phyloP scores from a whole-genome alignment of 169 alveolate genomes.

The Theileria parva region DNA sequence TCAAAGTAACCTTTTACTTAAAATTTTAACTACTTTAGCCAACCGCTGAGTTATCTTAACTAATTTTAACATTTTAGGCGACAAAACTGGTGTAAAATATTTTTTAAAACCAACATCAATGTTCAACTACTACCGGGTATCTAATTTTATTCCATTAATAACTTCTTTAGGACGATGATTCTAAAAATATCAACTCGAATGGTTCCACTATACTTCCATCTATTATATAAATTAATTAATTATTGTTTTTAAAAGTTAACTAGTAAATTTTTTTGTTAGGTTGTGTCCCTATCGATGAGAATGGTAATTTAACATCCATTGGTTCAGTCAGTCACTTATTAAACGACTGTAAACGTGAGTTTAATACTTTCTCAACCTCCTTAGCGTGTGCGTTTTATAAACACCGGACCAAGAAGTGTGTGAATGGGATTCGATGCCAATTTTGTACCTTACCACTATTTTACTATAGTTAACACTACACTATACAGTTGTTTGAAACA shows the following conservation, averaged over 20 bases:
- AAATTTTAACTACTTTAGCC: neutral
- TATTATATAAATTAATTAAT: no score
- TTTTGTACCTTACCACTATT: neutral
- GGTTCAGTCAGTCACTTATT: constrained; percentile 17
- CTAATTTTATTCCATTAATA: no score
- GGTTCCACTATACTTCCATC: no score
- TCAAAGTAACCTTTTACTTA: neutral
- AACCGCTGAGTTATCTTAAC: neutral
- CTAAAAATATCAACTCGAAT: no score
- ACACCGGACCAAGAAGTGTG: constrained; percentile 22
- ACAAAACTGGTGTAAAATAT: neutral
- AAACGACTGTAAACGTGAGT: constrained; percentile 31
- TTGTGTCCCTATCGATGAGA: constrained; percentile 15
- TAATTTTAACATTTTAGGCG: neutral
- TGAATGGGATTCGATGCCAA: constrained; percentile 22
- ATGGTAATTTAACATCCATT: constrained; percentile 25
- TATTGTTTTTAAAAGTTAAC: no score
- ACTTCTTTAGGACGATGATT: no score
- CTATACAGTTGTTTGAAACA: neutral
- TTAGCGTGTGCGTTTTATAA: constrained; percentile 22
- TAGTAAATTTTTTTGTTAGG: neutral
- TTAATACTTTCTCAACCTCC: neutral
- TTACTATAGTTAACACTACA: no score
- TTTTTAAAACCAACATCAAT: neutral
- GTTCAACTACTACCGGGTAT: constrained; percentile 3